These are phyloP conservation scores for Alternaria consortialis DNA, from an alignment of 2,329 filamentous ascomycete genomes.

Conservation along the genomic window DNA sequence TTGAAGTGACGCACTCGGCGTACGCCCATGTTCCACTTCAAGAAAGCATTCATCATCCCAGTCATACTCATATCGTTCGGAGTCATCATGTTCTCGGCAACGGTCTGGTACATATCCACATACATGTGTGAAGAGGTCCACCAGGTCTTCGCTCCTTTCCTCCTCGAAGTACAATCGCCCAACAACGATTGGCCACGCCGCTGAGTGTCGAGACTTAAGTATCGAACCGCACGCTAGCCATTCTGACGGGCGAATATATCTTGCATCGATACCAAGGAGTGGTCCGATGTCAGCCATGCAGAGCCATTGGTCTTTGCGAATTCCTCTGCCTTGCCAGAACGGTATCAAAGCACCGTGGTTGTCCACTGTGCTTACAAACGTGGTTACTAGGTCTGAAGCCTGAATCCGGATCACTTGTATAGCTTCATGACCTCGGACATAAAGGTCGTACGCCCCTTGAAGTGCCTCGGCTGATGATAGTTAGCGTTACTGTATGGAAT, in stretches of 20 bases:
- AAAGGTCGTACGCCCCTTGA: neutral
- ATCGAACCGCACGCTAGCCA: constrained; percentile 9
- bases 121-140: neutral
- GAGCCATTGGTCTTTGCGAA: neutral
- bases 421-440: neutral
- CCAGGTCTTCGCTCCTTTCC: neutral
- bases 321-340: neutral
- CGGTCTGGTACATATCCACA: neutral
- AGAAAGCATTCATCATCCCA: constrained; percentile 3
- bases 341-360: neutral
- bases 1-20: neutral
- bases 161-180: neutral
- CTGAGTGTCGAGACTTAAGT: neutral
- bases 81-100: neutral
- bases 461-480: neutral
- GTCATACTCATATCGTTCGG: neutral
- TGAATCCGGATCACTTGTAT: neutral
- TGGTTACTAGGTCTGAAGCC: neutral
- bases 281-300: neutral
- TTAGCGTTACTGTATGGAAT: fast-evolving
- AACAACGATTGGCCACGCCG: constrained; percentile 2
- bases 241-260: neutral
- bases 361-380: fast-evolving
- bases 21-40: neutral
- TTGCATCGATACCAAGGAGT: neutral